phyloP scores from a whole-genome alignment of 2,329 filamentous ascomycete genomes.

The Graphilbum fragrans region DNA sequence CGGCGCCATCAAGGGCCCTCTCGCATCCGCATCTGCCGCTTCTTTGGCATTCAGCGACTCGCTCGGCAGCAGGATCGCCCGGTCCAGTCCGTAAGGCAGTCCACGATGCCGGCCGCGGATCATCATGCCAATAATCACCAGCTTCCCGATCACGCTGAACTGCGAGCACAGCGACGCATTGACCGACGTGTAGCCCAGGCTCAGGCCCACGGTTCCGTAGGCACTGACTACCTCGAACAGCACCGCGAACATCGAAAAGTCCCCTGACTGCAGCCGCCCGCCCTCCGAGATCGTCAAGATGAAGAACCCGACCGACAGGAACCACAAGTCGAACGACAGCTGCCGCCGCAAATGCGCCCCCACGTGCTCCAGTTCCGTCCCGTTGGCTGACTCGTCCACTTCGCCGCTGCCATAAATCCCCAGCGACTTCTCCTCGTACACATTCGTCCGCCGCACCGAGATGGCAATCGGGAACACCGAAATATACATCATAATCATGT shows the following conservation, averaged over 20 bases:
- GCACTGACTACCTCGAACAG: conserved; percentile 84
- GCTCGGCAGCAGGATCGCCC: conserved; percentile 47
- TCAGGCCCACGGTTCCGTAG: conserved; percentile 89
- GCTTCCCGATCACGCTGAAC: conserved; percentile 62
- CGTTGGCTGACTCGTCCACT: conserved; percentile 33
- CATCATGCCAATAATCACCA: conserved; percentile 58
- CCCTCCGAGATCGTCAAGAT: conserved; percentile 87
- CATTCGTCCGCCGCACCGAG: conserved; percentile 84
- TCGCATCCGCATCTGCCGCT: conserved; percentile 19
- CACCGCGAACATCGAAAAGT: conserved; percentile 57
- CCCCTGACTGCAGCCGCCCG: conserved; percentile 44
- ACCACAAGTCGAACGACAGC: conserved; percentile 96
- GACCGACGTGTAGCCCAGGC: conserved; percentile 63
- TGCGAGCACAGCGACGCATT: conserved; percentile 75
- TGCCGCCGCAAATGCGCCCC: conserved; percentile 85
- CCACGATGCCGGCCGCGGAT: conserved; percentile 58
- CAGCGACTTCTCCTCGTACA: conserved; percentile 84
- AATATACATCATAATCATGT: conserved; percentile 99
- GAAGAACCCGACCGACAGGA: conserved; percentile 86
- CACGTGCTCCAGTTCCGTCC: conserved; percentile 66
- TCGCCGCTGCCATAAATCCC: conserved; percentile 54
- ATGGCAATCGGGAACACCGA: conserved; percentile 96
- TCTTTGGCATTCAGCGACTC: conserved; percentile 43
- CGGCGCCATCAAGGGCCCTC: conserved; percentile 7
- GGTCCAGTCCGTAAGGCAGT: conserved; percentile 53